These are phyloP conservation scores for Zygoascus flipseniorum DNA, from an alignment of 805 yeast genomes.

Conservation along the genomic window DNA sequence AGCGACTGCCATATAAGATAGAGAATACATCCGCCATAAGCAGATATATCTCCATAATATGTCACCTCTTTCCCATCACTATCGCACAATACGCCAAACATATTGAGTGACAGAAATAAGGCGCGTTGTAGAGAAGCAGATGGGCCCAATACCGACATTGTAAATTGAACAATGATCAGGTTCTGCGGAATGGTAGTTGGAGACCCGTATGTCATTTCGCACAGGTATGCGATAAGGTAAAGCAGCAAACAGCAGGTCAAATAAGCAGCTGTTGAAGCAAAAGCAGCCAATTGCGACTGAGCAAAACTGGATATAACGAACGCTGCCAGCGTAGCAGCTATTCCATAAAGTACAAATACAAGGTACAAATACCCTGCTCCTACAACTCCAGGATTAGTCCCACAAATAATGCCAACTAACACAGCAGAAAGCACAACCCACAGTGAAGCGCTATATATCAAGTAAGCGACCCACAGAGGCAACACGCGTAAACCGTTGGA, in stretches of 20 bases:
- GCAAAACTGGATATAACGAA: constrained; percentile 27
- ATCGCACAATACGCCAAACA: constrained; percentile 27
- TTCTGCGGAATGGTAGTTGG: constrained; percentile 20
- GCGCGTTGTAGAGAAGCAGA: constrained; percentile 24
- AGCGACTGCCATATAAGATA: constrained; percentile 24
- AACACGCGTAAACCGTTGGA: constrained; percentile 29
- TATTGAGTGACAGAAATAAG: constrained; percentile 25
- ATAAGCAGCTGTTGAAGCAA: constrained; percentile 28
- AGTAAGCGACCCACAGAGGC: constrained; percentile 29
- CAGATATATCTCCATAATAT: constrained; percentile 25
- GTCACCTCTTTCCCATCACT: constrained; percentile 16
- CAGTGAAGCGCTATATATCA: constrained; percentile 21
- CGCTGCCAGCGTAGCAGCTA: constrained; percentile 23
- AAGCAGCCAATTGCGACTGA: constrained; percentile 31
- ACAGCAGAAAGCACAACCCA: constrained; percentile 20
- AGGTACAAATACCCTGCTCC: constrained; percentile 28
- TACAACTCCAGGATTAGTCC: constrained; percentile 16
- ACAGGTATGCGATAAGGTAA: constrained; percentile 26
- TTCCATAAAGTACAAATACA: constrained; percentile 25
- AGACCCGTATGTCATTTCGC: constrained; percentile 24
- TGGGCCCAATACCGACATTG: constrained; percentile 25
- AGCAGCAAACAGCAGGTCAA: constrained; percentile 27
- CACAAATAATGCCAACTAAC: constrained; percentile 23
- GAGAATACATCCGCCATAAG: constrained; percentile 29
- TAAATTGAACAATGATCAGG: constrained; percentile 22